These are phyloP conservation scores for Graphilbum sp. DNA, from an alignment of 2,329 filamentous ascomycete genomes.

Conservation along the genomic window DNA sequence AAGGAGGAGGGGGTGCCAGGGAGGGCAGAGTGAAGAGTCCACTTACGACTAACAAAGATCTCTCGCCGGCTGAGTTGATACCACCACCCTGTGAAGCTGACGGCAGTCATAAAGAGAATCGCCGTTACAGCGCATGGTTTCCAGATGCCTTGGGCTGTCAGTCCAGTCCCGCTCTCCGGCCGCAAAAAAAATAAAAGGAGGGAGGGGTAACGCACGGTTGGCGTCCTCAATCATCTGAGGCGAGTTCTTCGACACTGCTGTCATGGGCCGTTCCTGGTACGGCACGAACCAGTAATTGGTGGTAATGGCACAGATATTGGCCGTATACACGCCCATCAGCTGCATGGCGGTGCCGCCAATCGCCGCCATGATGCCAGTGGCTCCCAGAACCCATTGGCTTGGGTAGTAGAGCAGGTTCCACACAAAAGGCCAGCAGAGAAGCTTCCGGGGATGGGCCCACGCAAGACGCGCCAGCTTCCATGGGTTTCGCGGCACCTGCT, in stretches of 20 bases:
- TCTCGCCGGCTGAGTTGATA: conserved; percentile 14
- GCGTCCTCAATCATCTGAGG: conserved; percentile 8
- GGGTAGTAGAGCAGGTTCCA: conserved; percentile 10
- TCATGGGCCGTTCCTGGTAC: conserved; percentile 4
- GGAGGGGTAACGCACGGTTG: conserved; percentile 4
- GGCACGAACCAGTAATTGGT: conserved; percentile 9
- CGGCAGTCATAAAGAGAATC: conserved; percentile 12
- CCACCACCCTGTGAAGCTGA: conserved; percentile 14
- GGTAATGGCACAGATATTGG: conserved; percentile 10
- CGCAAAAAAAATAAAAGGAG: background rate
- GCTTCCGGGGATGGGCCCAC: background rate
- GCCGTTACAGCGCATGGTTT: conserved; percentile 10
- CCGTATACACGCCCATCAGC: conserved; percentile 13
- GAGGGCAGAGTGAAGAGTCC: background rate
- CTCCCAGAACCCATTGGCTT: conserved; percentile 8
- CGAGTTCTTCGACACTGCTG: conserved; percentile 9
- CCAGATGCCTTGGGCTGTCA: conserved; percentile 8
- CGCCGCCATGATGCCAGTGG: conserved; percentile 25
- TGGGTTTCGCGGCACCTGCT: conserved; percentile 1
- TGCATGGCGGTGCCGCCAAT: conserved; percentile 13
- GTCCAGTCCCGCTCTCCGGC: too few species aligned
- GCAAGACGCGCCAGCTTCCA: background rate
- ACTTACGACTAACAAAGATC: conserved; percentile 9
- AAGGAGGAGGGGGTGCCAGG: too few species aligned
- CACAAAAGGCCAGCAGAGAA: conserved; percentile 5